phyloP scores from a whole-genome alignment of 2,329 filamentous ascomycete genomes.

The Diaporthe longicolla region DNA sequence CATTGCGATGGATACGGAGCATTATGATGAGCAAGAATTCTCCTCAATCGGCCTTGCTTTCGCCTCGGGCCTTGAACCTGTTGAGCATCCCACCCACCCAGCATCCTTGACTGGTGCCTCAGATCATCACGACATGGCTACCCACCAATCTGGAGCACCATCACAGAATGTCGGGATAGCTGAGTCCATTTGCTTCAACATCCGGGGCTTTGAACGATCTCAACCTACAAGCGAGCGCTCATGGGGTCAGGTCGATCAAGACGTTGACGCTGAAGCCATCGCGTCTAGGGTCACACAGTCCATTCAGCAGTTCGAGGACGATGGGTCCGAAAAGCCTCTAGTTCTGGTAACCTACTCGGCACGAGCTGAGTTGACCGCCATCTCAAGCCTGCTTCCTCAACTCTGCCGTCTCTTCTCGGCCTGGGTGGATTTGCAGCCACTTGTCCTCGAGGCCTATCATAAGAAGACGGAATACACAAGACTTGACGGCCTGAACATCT shows the following conservation, averaged over 20 bases:
- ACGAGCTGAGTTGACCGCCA: background rate
- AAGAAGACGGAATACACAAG: background rate
- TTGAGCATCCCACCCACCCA: background rate
- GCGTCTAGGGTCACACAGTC: background rate
- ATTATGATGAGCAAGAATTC: background rate
- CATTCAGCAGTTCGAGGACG: background rate
- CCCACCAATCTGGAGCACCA: too few species aligned
- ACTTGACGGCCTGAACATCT: background rate
- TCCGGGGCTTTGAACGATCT: background rate
- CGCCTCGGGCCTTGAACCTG: background rate
- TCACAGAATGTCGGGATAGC: background rate
- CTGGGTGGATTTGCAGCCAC: slow-evolving; percentile 1
- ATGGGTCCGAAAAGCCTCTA: background rate
- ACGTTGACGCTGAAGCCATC: background rate
- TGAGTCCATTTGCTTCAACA: slow-evolving; percentile 12
- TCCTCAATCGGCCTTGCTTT: slow-evolving; percentile 14
- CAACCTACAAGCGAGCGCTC: background rate
- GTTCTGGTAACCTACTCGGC: background rate
- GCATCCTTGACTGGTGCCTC: background rate
- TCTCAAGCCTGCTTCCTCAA: background rate
- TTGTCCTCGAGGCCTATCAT: background rate
- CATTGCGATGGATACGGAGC: slow-evolving; percentile 15
- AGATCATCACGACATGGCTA: background rate
- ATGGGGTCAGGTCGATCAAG: background rate
- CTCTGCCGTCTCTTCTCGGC: background rate